Conservation (phyloP, 495 filamentous ascomycete genomes). For the Melanomma pulvis-pyrius region DNA sequence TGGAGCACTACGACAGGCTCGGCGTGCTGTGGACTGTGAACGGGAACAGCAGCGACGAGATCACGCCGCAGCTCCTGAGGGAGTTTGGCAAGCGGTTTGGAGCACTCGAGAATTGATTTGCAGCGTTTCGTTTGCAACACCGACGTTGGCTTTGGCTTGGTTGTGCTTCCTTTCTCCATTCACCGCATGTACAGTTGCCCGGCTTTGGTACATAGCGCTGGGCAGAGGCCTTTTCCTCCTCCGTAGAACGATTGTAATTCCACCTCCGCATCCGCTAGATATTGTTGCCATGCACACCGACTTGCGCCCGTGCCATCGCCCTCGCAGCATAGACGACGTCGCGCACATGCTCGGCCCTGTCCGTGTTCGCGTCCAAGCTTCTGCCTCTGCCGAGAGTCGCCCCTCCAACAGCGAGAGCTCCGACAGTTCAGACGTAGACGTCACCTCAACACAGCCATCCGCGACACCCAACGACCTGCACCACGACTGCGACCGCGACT, state of each 20-base stretch:
- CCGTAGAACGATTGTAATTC: conserved; percentile 17
- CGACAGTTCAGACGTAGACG: conserved; percentile 9
- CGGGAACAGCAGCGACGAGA: conserved; percentile 90
- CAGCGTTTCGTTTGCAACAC: neutral
- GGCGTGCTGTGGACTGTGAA: conserved; percentile 87
- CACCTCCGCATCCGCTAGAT: neutral
- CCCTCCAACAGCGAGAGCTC: conserved; percentile 8
- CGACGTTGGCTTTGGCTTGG: neutral
- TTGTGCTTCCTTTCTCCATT: neutral
- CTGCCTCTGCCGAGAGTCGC: conserved; percentile 3
- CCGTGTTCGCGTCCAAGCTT: conserved; percentile 8
- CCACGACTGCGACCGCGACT: conserved; percentile 3
- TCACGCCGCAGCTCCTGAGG: conserved; percentile 77
- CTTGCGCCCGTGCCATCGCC: neutral
- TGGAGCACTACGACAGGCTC: conserved; percentile 85
- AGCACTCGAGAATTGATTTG: conserved; percentile 3
- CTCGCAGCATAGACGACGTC: neutral
- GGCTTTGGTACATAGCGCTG: conserved; percentile 4
- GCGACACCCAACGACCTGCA: neutral
- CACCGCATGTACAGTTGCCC: conserved; percentile 9
- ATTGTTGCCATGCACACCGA: neutral
- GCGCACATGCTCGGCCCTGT: conserved; percentile 2
- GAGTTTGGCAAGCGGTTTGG: conserved; percentile 79
- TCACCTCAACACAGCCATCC: conserved; percentile 17
- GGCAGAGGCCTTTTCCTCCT: conserved; percentile 1